A percentile compares a stretch with the other conserved stretches of the same genome.
Evolutionary conservation across 495 filamentous ascomycete species (phyloP).

Genomic region (Cryomyces minteri): DNA sequence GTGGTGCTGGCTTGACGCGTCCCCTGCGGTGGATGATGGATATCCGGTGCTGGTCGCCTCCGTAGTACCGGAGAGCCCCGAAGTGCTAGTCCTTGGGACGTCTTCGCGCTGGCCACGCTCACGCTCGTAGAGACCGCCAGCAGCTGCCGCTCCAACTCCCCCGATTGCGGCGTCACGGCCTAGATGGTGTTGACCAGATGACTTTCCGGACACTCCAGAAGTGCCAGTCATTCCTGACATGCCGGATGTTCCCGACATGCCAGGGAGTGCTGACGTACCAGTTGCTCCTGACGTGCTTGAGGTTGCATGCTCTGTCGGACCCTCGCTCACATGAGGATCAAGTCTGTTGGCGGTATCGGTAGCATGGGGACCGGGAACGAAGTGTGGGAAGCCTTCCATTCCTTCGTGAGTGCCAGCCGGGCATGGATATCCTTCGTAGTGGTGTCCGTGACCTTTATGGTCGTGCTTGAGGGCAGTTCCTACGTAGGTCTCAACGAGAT

Average conservation of each 20-base stretch:
- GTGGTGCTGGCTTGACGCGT: conserved; percentile 1
- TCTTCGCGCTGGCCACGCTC: neutral
- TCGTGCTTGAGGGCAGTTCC: conserved; percentile 1
- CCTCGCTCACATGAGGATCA: conserved; percentile 8
- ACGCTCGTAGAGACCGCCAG: neutral
- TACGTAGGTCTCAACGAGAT: no score
- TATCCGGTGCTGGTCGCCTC: neutral
- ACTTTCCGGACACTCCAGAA: neutral
- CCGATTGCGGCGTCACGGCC: conserved; percentile 12
- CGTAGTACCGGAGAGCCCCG: neutral
- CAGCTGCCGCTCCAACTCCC: conserved; percentile 7
- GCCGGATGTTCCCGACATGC: no score
- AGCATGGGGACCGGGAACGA: conserved; percentile 3
- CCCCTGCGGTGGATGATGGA: neutral
- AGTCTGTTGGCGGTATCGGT: conserved; percentile 9
- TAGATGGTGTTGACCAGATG: conserved; percentile 3
- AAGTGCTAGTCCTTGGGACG: neutral
- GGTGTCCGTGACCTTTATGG: conserved; percentile 5
- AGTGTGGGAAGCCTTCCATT: neutral
- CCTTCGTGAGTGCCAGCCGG: neutral
- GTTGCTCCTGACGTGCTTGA: neutral
- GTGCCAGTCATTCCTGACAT: neutral
- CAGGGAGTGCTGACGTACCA: neutral
- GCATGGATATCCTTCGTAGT: conserved; percentile 5
- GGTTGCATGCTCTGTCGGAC: neutral